phyloP scores from a whole-genome alignment of 2,329 filamentous ascomycete genomes.

The Aureobasidium sp. region DNA sequence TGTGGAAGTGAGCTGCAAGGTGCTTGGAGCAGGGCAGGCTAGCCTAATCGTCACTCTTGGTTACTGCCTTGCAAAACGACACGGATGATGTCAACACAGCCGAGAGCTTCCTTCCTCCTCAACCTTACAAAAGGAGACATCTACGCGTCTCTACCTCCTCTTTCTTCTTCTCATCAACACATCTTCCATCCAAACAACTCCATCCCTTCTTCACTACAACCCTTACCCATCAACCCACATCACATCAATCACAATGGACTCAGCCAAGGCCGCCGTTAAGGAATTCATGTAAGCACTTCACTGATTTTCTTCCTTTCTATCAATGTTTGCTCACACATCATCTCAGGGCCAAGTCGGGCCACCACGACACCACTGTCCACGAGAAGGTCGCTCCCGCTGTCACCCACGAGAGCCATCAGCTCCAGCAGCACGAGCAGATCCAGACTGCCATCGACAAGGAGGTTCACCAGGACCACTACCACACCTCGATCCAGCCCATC shows the following conservation, averaged over 20 bases:
- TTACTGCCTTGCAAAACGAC: conserved; percentile 5
- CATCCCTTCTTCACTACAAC: background rate
- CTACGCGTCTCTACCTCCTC: background rate
- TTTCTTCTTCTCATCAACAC: conserved; percentile 9
- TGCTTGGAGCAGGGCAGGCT: background rate
- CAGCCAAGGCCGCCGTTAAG: conserved; percentile 55
- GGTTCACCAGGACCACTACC: conserved; percentile 65
- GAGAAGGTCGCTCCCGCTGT: conserved; percentile 57
- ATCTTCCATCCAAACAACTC: conserved; percentile 3
- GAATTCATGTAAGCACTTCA: conserved; percentile 46
- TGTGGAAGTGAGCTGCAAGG: background rate
- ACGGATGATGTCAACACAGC: conserved; percentile 8
- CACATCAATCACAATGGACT: conserved; percentile 47
- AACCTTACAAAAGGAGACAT: conserved; percentile 8
- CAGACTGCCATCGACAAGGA: conserved; percentile 60
- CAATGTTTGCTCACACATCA: background rate
- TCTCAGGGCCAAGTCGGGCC: conserved; percentile 34
- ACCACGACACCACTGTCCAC: conserved; percentile 65
- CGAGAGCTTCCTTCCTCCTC: conserved; percentile 3
- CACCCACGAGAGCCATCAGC: conserved; percentile 53
- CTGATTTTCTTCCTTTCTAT: background rate
- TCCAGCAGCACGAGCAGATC: conserved; percentile 55
- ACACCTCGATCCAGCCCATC: conserved; percentile 61
- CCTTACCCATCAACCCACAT: background rate
- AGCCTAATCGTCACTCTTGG: conserved; percentile 6